Base-by-base conservation (phyloP, 345 rosid genomes). In the Lepidium africanum region DNA sequence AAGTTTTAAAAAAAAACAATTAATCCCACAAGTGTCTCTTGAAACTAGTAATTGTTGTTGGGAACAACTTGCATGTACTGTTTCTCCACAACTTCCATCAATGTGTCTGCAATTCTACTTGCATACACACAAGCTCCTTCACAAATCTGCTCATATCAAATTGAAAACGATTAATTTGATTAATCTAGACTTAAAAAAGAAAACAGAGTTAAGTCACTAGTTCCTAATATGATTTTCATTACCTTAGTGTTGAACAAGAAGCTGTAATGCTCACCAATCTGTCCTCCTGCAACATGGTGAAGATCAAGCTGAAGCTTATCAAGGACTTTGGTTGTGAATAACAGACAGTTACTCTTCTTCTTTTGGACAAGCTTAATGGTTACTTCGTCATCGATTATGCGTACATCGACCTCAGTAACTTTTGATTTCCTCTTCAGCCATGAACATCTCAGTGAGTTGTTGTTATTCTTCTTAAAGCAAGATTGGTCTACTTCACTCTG, bases 161-260 rank as follows among this genome's bases (percentile, higher is more conserved):
- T 9, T 39, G 10, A 36, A 16, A 36, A 17, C 19, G 4, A 32
- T 37, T 19, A 66, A 27, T 21, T 27, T 10, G 9, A 36, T 27
- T 25, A 23, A 33, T 25, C 5, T 62, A 6, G 15, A 53, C 49
- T 25, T 60, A 7, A 50, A 70, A 49, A 12, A 50, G 7, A 42
- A 50, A 60, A 40, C 16, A 59, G 5, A 42, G 39, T 17, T 14
- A 10, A 38, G n/a, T 36, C 17, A 15, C 50, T n/a, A 35, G n/a
- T n/a, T n/a, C n/a, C 12, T 32, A 21, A 21, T 21, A 6, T 41
- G 9, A 13, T 46, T 36, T 55, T 17, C 50, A 56, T 40, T 41
- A 91, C 97, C 96, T 88, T 91, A 71, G 87, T 81, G 80, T 85
- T 85, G 81, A 91, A 84, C 66, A 85, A 69, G 72, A 91, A 91